Conservation (phyloP, 768 basidiomycete genomes). For the Galerina sulciceps region DNA sequence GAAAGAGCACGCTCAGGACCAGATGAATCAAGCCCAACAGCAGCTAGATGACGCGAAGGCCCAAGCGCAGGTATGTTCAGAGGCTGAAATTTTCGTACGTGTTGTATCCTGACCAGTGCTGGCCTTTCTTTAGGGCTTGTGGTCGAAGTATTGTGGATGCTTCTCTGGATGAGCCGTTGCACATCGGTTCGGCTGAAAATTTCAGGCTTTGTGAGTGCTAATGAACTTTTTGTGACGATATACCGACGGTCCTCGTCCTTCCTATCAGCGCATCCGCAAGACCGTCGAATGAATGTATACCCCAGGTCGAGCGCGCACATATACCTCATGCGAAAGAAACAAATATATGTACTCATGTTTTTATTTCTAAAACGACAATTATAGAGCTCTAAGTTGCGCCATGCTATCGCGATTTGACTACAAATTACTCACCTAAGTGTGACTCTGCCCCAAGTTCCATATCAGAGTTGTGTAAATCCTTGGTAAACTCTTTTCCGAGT, state of each 20-base stretch:
- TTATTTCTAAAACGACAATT: not conserved
- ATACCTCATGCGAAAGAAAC: not conserved
- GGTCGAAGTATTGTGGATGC: slow-evolving; percentile 29
- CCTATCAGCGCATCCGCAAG: too few relatives aligned
- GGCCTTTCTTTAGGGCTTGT: slow-evolving; percentile 20
- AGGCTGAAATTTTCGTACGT: not conserved
- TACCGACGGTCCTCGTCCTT: too few relatives aligned
- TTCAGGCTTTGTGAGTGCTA: not conserved
- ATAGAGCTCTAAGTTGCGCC: too few relatives aligned
- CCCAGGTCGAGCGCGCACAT: not conserved
- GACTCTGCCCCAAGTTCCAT: too few relatives aligned
- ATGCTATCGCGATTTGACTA: too few relatives aligned
- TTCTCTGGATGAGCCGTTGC: not conserved
- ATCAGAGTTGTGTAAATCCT: too few relatives aligned
- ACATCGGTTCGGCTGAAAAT: not conserved
- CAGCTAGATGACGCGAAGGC: slow-evolving; percentile 31
- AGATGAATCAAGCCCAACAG: slow-evolving; percentile 19
- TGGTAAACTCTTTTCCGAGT: too few relatives aligned
- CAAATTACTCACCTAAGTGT: too few relatives aligned
- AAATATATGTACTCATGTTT: not conserved
- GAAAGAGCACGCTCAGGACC: slow-evolving; percentile 15
- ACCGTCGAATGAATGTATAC: too few relatives aligned
- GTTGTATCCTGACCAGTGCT: not conserved
- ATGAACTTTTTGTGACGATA: not conserved
- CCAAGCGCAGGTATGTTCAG: slow-evolving; percentile 25